phyloP scores from a whole-genome alignment of 768 basidiomycete species.

The Panellus pusillus region DNA sequence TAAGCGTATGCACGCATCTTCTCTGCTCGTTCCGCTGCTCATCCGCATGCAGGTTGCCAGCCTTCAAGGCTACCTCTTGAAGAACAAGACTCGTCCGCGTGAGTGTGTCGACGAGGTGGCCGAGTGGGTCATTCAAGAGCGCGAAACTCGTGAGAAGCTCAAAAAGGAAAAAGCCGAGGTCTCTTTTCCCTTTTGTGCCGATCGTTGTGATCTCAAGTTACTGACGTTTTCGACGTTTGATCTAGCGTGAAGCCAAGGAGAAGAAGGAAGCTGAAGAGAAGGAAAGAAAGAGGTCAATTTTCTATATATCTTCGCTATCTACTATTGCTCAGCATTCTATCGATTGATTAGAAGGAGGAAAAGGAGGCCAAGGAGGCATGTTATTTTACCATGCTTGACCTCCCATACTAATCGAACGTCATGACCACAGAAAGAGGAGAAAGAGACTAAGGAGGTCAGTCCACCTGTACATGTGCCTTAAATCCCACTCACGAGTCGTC shows the following conservation, averaged over 20 bases:
- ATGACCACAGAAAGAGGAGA: slow-evolving; percentile 46
- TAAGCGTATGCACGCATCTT: slow-evolving; percentile 54
- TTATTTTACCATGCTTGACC: background rate
- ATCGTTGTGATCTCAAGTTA: slow-evolving; percentile 6
- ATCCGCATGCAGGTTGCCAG: slow-evolving; percentile 60
- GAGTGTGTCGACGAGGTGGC: slow-evolving; percentile 81
- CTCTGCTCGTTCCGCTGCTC: slow-evolving; percentile 2
- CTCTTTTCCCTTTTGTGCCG: slow-evolving; percentile 18
- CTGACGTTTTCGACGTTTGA: slow-evolving; percentile 23
- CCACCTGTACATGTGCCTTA: background rate
- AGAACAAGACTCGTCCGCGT: slow-evolving; percentile 87
- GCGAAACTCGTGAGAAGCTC: slow-evolving; percentile 80
- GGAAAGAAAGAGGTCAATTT: slow-evolving; percentile 57
- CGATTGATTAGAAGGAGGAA: slow-evolving; percentile 39
- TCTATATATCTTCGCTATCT: slow-evolving; percentile 8
- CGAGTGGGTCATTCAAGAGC: slow-evolving; percentile 78
- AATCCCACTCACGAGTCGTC: slow-evolving; percentile 14
- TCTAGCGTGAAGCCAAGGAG: slow-evolving; percentile 77
- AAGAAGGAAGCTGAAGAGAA: slow-evolving; percentile 73
- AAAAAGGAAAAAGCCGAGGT: slow-evolving; percentile 77
- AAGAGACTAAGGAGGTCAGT: slow-evolving; percentile 56
- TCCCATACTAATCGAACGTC: background rate
- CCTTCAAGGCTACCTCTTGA: slow-evolving; percentile 83
- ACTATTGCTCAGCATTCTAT: slow-evolving; percentile 22
- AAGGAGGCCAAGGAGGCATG: slow-evolving; percentile 49